Base-by-base conservation (phyloP, 257 asterid species). In the Coffea eugenioides region DNA sequence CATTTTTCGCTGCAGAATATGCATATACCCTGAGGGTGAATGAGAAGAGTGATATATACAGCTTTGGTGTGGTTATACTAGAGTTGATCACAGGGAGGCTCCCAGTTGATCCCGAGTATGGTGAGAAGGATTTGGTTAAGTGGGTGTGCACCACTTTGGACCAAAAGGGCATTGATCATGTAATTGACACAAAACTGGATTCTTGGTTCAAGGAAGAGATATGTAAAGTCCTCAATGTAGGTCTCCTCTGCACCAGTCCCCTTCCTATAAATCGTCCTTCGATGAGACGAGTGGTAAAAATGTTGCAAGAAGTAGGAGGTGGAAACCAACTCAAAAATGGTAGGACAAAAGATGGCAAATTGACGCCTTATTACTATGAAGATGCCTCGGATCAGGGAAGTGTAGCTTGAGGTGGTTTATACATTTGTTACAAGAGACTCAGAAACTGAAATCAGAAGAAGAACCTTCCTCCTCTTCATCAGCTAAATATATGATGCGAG, bases 161-260 rank as follows among this genome's bases (percentile, higher is more conserved):
- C 54, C 98, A 95, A 65, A 93, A 93, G 87, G 97, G 98, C 0
- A 54, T 89, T 3, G 98, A 93, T 45, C 94, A 89, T 52, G 83
- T 95, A 13, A 85, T 95, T 8, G 99, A 95, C 80, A 90, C 98
- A 2, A 91, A 90, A 65, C 95, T 93, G 2, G 97, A 92, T 84
- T 85, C 96, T 15, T 90, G 98, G 74, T 95, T 95, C 80, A 93
- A 93, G 83, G 95, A 93, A 18, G 98, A 93, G 76, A 91, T 92
- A 72, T 85, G 96, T 90, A 87, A 90, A 73, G 92, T 92, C 79
- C 84, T 95, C 7, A 91, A 93, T 62, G 84, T 95, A 1, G 98
- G 98, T 41, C 98, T 95, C 67, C 95, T 93, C 80, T 95, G 98
- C 92, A 93, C 99, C 16, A 92, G 95, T 82, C 97, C 99, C 0